Percentiles rank a stretch among this genome's conserved stretches.
These are phyloP conservation scores for Phytophthora brassicae DNA, from an alignment of 352 stramenopile species.

Conservation along the genomic window DNA sequence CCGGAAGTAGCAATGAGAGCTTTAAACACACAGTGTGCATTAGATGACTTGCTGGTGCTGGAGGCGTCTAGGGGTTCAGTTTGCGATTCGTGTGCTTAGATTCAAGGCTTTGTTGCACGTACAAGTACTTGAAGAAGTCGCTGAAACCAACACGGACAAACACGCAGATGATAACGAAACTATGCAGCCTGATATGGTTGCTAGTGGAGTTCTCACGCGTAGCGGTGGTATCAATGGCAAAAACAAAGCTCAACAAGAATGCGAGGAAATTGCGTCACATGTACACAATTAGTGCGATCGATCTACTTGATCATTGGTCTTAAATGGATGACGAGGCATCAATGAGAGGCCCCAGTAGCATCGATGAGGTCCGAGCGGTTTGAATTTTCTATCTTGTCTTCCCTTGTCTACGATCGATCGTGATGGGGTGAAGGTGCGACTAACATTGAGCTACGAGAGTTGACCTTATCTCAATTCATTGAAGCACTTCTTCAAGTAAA, in stretches of 20 bases:
- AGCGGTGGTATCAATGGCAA: slow-evolving; percentile 15
- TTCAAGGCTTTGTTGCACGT: too few species aligned
- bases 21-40: too few species aligned
- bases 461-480: slow-evolving; percentile 50
- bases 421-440: slow-evolving; percentile 3
- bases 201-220: slow-evolving; percentile 1
- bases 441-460: slow-evolving; percentile 22
- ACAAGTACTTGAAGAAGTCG: too few species aligned
- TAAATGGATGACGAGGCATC: slow-evolving; percentile 2
- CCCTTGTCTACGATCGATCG: slow-evolving; percentile 26
- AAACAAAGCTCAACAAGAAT: slow-evolving; percentile 1
- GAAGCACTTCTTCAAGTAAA: slow-evolving; percentile 53
- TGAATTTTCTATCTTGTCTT: slow-evolving; percentile 60
- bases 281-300: slow-evolving; percentile 37
- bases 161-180: too few species aligned
- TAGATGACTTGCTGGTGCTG: too few species aligned
- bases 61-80: too few species aligned
- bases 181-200: too few species aligned
- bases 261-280: slow-evolving; percentile 24
- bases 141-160: too few species aligned
- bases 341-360: slow-evolving; percentile 1
- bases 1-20: too few species aligned
- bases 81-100: too few species aligned
- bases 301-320: slow-evolving; percentile 32
- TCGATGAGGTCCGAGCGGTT: slow-evolving; percentile 57